These are phyloP conservation scores for Claviceps sp. DNA, from an alignment of 2,329 filamentous ascomycete species.

Conservation along the genomic window DNA sequence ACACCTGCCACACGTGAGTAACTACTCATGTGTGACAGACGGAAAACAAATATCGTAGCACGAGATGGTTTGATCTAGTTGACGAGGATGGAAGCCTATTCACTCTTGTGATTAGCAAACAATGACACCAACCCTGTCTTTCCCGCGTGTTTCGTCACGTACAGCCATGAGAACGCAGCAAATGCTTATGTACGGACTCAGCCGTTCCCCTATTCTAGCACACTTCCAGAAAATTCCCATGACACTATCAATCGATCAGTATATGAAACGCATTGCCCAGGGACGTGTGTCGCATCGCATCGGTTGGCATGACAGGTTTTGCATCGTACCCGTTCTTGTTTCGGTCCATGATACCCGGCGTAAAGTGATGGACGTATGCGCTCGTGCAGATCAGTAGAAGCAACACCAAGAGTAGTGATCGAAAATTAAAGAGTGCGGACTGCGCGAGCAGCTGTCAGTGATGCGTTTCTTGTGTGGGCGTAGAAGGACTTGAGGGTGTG, in stretches of 20 bases:
- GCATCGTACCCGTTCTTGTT: conserved; percentile 72
- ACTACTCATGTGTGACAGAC: neutral
- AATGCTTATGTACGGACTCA: conserved; percentile 91
- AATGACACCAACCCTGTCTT: neutral
- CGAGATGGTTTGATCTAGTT: conserved; percentile 15
- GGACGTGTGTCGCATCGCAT: conserved; percentile 26
- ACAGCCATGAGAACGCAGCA: conserved; percentile 94
- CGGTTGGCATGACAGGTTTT: neutral
- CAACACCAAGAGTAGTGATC: conserved; percentile 86
- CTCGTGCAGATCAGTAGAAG: conserved; percentile 93
- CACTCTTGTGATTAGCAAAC: neutral
- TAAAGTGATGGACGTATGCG: conserved; percentile 82
- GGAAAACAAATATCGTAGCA: neutral
- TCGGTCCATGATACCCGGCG: conserved; percentile 79
- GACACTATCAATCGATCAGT: conserved; percentile 32
- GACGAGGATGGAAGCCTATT: conserved; percentile 23
- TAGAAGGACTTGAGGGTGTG: neutral
- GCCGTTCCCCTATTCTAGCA: conserved; percentile 77
- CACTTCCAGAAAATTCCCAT: conserved; percentile 93
- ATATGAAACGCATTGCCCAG: neutral
- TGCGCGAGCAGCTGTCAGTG: conserved; percentile 22
- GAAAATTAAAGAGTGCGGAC: conserved; percentile 98
- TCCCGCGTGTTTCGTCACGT: conserved; percentile 14
- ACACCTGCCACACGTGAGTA: neutral
- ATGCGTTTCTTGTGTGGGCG: neutral